Percentiles rank a stretch among this genome's conserved stretches.
phyloP scores from a whole-genome alignment of 192 early-diverging fungal species.

The Nowakowskiella sp. region DNA sequence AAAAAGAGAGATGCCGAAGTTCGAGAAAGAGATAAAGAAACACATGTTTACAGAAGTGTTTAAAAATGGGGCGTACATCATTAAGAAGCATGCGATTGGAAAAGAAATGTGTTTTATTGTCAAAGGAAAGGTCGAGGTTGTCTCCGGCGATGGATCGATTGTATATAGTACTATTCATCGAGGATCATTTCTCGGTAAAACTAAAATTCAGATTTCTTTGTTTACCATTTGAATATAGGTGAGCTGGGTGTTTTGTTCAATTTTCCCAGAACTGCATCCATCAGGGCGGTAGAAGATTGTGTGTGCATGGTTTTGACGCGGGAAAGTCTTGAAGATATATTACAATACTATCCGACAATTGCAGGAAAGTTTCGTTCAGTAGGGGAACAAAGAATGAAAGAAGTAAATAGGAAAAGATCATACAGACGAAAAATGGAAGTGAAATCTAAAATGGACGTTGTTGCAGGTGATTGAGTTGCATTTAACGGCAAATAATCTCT shows the following conservation, averaged over 20 bases:
- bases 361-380: constrained; percentile 22
- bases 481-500: no score
- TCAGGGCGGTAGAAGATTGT: constrained; percentile 29
- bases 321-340: constrained; percentile 21
- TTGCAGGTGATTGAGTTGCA: no score
- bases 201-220: not conserved
- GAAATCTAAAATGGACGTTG: constrained; percentile 17
- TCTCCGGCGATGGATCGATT: constrained; percentile 25
- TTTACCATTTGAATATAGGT: constrained; percentile 13
- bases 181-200: constrained; percentile 40
- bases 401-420: constrained; percentile 18
- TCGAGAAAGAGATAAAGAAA: constrained; percentile 27
- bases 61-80: constrained; percentile 27
- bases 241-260: constrained; percentile 42
- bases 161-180: constrained; percentile 27
- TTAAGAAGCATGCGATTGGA: constrained; percentile 33
- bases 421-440: constrained; percentile 20
- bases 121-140: constrained; percentile 37
- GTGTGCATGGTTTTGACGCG: constrained; percentile 36
- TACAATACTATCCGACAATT: constrained; percentile 31
- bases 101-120: constrained; percentile 39
- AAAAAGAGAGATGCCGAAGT: constrained; percentile 23
- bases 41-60: constrained; percentile 30
- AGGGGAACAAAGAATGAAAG: constrained; percentile 23
- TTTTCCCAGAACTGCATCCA: constrained; percentile 36